Conservation (phyloP, 345 rosid species). For the Bruguiera gymnorhiza region DNA sequence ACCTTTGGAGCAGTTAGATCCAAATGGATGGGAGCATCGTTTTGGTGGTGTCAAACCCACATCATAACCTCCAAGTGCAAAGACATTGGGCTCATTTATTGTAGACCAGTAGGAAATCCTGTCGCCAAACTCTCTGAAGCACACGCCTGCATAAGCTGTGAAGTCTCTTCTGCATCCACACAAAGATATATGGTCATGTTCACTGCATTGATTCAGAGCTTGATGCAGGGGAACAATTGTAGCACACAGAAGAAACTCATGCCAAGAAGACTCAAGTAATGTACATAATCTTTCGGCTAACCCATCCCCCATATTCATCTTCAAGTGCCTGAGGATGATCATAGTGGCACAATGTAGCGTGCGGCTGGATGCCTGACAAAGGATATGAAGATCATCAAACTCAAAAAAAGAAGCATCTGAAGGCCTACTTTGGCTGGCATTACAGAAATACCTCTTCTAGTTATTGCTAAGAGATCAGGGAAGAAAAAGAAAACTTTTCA, state of each 20-base stretch:
- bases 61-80: conserved; percentile 36
- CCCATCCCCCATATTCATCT: conserved; percentile 76
- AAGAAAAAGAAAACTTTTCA: not conserved
- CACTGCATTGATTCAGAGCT: not conserved
- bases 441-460: not conserved
- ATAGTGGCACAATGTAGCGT: conserved; percentile 47
- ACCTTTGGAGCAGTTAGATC: conserved; percentile 37
- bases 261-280: not conserved
- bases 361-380: conserved; percentile 56
- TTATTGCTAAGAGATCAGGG: not conserved
- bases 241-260: not conserved
- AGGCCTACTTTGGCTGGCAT: not conserved
- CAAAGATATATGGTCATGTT: not conserved
- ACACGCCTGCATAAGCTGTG: conserved; percentile 64
- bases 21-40: conserved; percentile 38
- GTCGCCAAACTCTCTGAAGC: conserved; percentile 75
- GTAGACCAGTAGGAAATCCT: conserved; percentile 66
- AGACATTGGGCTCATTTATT: conserved; percentile 60
- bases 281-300: conserved; percentile 52
- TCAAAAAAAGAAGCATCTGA: not conserved
- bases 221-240: not conserved
- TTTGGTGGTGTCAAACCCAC: conserved; percentile 33
- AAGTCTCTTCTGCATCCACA: conserved; percentile 63
- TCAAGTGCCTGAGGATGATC: conserved; percentile 72
- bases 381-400: not conserved